A percentile compares a stretch with the other conserved stretches of the same genome.
These are phyloP conservation scores for Xylariomycetidae sp. DNA, from an alignment of 2,329 filamentous ascomycete genomes.

Conservation along the genomic window DNA sequence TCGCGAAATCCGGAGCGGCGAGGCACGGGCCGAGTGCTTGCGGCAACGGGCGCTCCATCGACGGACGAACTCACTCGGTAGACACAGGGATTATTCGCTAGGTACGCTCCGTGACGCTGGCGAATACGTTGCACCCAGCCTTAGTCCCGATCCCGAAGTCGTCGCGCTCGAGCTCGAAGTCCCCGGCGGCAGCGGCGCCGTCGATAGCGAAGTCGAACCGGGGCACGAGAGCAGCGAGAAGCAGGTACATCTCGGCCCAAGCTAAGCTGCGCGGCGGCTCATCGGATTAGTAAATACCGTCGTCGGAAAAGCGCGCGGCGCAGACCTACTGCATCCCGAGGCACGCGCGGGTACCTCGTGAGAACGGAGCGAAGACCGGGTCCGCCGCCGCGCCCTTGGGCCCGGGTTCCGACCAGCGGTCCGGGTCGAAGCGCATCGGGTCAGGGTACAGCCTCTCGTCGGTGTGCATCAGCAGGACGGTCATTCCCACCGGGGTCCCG, in stretches of 20 bases:
- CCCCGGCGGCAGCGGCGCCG: background rate
- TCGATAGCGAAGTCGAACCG: constrained; percentile 3
- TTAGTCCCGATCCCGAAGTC: constrained; percentile 4
- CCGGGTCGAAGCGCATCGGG: constrained; percentile 3
- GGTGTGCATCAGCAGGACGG: constrained; percentile 4
- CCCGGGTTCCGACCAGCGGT: constrained; percentile 3
- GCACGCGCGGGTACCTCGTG: constrained; percentile 5
- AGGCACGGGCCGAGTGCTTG: too few relatives aligned
- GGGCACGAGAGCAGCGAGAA: background rate
- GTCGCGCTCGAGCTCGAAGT: constrained; percentile 6
- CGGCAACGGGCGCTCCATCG: too few relatives aligned
- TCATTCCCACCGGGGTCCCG: constrained; percentile 5
- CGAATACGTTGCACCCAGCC: background rate
- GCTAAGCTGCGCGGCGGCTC: constrained; percentile 1
- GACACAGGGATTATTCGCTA: too few relatives aligned
- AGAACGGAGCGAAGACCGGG: constrained; percentile 2
- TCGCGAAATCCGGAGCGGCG: too few relatives aligned
- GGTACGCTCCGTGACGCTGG: background rate
- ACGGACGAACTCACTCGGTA: too few relatives aligned
- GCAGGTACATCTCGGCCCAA: constrained; percentile 5
- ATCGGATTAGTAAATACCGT: background rate
- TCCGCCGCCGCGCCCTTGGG: background rate
- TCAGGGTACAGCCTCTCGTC: constrained; percentile 2
- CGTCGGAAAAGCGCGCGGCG: background rate
- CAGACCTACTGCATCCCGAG: constrained; percentile 9